Conservation (phyloP, 257 asterid genomes). For the Jacaranda copaia region DNA sequence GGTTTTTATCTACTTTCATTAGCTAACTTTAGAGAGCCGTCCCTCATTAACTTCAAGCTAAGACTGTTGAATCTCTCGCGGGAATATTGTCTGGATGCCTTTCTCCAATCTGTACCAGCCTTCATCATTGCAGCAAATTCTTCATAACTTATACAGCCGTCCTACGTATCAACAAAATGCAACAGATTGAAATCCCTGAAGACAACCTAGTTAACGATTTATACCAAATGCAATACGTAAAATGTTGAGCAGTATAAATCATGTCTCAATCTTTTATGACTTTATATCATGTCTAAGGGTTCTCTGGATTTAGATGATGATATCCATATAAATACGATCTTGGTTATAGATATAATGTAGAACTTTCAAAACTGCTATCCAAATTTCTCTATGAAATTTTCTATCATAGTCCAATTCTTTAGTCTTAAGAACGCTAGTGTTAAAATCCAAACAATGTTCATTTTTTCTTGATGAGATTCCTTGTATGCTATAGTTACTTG, state of each 20-base stretch:
- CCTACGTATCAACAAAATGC: conserved; percentile 49
- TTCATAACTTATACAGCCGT: conserved; percentile 78
- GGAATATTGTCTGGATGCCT: conserved; percentile 78
- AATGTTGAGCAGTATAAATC: too few relatives aligned
- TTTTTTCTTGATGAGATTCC: too few relatives aligned
- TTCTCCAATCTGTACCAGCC: conserved; percentile 90
- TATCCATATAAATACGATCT: background rate
- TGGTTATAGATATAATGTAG: too few relatives aligned
- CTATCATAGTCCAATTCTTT: too few relatives aligned
- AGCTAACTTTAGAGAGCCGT: conserved; percentile 62
- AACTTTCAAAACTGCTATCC: too few relatives aligned
- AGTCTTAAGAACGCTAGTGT: too few relatives aligned
- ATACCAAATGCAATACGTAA: too few relatives aligned
- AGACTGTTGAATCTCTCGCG: conserved; percentile 75
- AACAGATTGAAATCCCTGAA: background rate
- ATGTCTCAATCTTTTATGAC: too few relatives aligned
- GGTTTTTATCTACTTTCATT: conserved; percentile 49
- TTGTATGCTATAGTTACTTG: too few relatives aligned
- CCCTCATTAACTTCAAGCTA: conserved; percentile 74
- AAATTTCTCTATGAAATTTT: too few relatives aligned
- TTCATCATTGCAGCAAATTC: conserved; percentile 89
- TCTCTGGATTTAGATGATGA: background rate
- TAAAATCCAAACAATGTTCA: too few relatives aligned
- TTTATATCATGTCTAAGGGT: too few relatives aligned
- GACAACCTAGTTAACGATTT: background rate